Evolutionary conservation across 768 basidiomycete genomes (phyloP).

Genomic region (Tulasnella sp.): DNA sequence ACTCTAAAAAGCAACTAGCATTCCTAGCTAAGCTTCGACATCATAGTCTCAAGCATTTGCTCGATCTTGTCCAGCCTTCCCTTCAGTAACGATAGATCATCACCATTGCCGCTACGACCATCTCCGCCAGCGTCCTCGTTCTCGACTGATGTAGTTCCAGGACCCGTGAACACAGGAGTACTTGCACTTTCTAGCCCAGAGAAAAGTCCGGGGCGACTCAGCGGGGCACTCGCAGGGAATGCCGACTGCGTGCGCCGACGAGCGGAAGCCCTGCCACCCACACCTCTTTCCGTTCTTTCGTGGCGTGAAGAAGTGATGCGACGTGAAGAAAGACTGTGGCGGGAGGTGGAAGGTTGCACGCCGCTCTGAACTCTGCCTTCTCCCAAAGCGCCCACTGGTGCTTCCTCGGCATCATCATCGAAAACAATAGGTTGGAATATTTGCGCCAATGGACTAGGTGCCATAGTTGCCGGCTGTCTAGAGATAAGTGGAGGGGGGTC

Average conservation of each 20-base stretch:
- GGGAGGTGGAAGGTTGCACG: background rate
- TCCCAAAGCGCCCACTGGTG: too few species aligned
- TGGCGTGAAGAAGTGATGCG: background rate
- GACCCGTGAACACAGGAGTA: background rate
- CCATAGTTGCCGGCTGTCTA: constrained; percentile 28
- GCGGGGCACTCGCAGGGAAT: background rate
- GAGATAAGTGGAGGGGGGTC: constrained; percentile 29
- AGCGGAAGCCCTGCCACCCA: background rate
- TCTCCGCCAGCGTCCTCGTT: constrained; percentile 14
- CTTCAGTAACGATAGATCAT: constrained; percentile 22
- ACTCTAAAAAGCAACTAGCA: background rate
- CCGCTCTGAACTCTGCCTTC: background rate
- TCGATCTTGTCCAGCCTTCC: constrained; percentile 35
- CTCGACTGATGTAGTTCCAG: constrained; percentile 3
- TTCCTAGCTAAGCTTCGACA: background rate
- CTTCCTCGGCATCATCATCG: background rate
- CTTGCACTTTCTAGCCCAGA: background rate
- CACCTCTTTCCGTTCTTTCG: background rate
- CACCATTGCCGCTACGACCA: background rate
- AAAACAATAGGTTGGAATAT: constrained; percentile 58
- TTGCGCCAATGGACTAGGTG: constrained; percentile 54
- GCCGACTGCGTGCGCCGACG: constrained; percentile 13
- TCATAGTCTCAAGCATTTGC: constrained; percentile 28
- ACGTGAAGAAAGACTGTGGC: constrained; percentile 1
- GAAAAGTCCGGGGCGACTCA: background rate